phyloP scores from a whole-genome alignment of 495 filamentous ascomycete genomes.

The Chaetomium cochliodes region DNA sequence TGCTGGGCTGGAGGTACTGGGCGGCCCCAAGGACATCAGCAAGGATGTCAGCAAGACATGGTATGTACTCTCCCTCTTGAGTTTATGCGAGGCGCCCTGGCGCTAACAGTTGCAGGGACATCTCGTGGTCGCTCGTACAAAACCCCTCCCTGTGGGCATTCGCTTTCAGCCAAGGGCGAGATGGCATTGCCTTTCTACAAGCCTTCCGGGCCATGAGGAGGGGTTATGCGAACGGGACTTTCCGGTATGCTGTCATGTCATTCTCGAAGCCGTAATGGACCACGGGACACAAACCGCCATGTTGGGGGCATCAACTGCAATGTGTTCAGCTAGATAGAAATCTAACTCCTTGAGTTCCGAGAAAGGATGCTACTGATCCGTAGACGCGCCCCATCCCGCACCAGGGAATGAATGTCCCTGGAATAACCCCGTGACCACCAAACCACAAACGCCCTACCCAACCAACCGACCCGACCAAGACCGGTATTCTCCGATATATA shows the following conservation, averaged over 20 bases:
- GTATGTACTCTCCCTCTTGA: constrained; percentile 43
- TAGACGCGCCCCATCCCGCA: too few relatives aligned
- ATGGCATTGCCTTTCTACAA: constrained; percentile 58
- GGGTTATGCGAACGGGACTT: constrained; percentile 57
- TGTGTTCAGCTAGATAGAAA: too few relatives aligned
- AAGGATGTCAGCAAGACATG: constrained; percentile 56
- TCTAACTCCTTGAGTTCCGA: too few relatives aligned
- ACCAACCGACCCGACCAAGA: neutral
- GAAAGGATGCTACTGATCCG: too few relatives aligned
- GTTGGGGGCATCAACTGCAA: neutral
- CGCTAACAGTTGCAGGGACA: constrained; percentile 47
- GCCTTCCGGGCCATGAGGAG: constrained; percentile 59
- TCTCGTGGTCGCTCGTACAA: constrained; percentile 58
- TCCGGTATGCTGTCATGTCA: constrained; percentile 57
- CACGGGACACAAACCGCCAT: neutral
- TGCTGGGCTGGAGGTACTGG: constrained; percentile 46
- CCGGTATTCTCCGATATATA: neutral
- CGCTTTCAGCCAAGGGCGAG: constrained; percentile 55
- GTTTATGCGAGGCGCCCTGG: neutral
- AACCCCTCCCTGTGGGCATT: constrained; percentile 58
- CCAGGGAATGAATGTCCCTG: too few relatives aligned
- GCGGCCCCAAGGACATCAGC: constrained; percentile 54
- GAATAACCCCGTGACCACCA: too few relatives aligned
- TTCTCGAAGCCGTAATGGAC: constrained; percentile 44
- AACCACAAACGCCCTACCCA: neutral